Percentiles rank a stretch among this genome's conserved stretches.
Evolutionary conservation across 2,329 filamentous ascomycete genomes (phyloP).

Genomic region (Ophiostoma tasmaniense): DNA sequence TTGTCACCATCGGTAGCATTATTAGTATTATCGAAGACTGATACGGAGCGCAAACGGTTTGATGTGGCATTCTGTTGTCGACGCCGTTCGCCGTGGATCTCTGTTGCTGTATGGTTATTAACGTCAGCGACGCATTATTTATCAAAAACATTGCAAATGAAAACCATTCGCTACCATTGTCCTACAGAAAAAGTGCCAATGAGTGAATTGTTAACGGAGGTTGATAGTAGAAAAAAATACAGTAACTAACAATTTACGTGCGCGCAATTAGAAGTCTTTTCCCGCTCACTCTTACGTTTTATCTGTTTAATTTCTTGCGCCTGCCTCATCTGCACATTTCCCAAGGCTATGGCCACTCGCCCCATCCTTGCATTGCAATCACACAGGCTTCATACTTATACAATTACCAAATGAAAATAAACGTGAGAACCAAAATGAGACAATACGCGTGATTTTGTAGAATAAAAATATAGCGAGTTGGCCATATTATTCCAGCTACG

Average conservation of each 20-base stretch:
- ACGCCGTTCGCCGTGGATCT: background rate
- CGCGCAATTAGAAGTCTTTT: background rate
- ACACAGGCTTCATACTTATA: background rate
- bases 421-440: background rate
- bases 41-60: slow-evolving; percentile 1
- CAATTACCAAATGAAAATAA: background rate
- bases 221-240: background rate
- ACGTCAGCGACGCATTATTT: too few relatives aligned
- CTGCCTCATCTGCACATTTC: background rate
- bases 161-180: background rate
- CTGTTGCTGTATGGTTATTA: background rate
- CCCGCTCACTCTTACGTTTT: background rate
- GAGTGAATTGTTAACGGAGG: background rate
- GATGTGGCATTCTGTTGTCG: background rate
- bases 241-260: background rate
- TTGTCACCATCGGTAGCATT: background rate
- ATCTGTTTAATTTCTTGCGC: background rate
- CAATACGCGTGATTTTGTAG: background rate
- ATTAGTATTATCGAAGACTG: background rate
- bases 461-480: background rate
- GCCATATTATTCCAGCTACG: background rate
- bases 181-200: too few relatives aligned
- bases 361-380: background rate
- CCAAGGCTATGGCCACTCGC: background rate
- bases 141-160: background rate